Base-by-base conservation (phyloP, 2,329 filamentous ascomycete genomes). In the Calonectria montana region DNA sequence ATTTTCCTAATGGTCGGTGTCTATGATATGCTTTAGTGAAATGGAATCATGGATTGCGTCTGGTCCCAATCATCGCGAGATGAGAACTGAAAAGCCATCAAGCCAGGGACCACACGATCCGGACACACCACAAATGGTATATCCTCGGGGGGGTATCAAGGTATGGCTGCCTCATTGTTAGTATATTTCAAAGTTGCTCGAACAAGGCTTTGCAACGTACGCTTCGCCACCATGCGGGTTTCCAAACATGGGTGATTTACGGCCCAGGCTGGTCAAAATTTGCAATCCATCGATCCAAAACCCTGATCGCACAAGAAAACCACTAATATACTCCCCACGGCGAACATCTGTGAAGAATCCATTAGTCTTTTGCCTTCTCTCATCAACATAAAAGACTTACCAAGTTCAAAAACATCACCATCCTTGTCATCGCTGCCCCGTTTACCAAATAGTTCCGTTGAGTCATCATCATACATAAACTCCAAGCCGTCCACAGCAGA, bases 391-490 rank as follows among this genome's bases (percentile, higher is more conserved):
- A 65, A 70, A 83, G 31, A 10, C 91, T 83, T 85, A 94, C 94
- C 92, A 77, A 98, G 88, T 18, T 93, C 88, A 84, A 98, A 97
- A 55, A 91, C 89, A 79, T 93, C 92, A 1, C 93, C 92, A 3
- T 91, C 91, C 27, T 88, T 84, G 74, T 92, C 92, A 9, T 93
- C 94, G 15, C 63, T 63, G 12, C 93, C 93, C 67, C 89, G 88
- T 79, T 94, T 96, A 47, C 97, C 97, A 86, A 99, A 97, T 4
- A 98, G 83, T 81, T 98, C 95, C 67, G 88, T 93, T 1, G 94
- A 93, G 18, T 90, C 89, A 82, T 98, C 95, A 79, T 98, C 96
- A 80, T 98, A 98, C 71, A 94, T 88, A 83, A 99, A 98, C 82
- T 98, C 96, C 23, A 99, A 83, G 0, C 97, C 97, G 81, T 97